Base-by-base conservation (phyloP, 257 asterid species). In the Striga asiatica region DNA sequence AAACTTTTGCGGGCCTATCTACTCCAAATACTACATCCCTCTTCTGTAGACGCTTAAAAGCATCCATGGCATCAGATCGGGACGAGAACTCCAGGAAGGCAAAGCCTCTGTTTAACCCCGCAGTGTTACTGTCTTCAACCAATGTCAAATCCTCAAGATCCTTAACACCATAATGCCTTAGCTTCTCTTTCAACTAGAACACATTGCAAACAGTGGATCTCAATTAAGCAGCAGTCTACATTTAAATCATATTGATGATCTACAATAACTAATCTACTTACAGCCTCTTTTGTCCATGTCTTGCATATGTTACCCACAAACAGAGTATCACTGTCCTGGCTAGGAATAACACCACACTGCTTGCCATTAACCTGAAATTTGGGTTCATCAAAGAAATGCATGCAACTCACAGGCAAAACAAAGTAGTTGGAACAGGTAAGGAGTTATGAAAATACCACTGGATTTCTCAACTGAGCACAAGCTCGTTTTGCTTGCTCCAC, bases 241-340 rank as follows among this genome's bases (percentile, higher is more conserved):
- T 73, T 66, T 59, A 65, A 67, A 43, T 48, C 62, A 56, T n/a
- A 61, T 16, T 47, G 54, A 37, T 67, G 74, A 54, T 77, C 65
- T 8, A 49, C 42, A 46, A 53, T 14, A 67, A 66, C 58, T 49
- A 22, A 55, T 73, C 74, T 51, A 84, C 95, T 88, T 88, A 92
- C 99, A 68, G 87, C 78, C 70, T 79, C 94, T 78, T 73, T 85
- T 50, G 94, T 83, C 97, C 99, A 92, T 56, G 95, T 70, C 78
- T 75, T 85, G 95, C 91, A 82, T 73, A 88, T 74, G 76, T 92
- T 92, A 51, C 99, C 99, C 71, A 92, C 69, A 69, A 92, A 92
- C 24, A 92, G 79, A 52, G 98, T 91, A 67, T 91, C 98, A 70
- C 92, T 91, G 77, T 91, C 98, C 62, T 91, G 96, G 73, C 99